Evolutionary conservation across 345 rosid species (phyloP).

Genomic region (Bruguiera gymnorhiza): DNA sequence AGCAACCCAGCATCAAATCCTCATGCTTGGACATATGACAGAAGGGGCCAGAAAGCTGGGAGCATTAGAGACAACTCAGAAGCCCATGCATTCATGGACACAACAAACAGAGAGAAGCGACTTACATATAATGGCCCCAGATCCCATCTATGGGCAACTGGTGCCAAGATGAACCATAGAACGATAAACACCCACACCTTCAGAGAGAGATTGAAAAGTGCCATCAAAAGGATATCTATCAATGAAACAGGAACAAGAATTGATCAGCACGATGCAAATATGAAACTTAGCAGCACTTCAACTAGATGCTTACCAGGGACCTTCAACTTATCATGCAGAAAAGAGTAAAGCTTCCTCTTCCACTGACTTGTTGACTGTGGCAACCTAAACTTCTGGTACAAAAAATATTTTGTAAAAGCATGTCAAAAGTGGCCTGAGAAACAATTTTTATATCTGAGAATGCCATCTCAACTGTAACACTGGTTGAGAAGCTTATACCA

Average conservation of each 20-base stretch:
- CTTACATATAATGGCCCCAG: conserved; percentile 86
- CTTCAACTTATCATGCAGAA: conserved; percentile 64
- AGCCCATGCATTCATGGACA: not conserved
- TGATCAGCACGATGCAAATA: conserved; percentile 20
- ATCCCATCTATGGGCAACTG: conserved; percentile 74
- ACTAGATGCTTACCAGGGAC: conserved; percentile 57
- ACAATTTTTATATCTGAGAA: not conserved
- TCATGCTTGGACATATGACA: too few species aligned
- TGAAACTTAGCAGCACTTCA: conserved; percentile 9
- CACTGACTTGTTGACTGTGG: conserved; percentile 66
- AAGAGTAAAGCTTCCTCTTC: conserved; percentile 62
- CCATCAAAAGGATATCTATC: conserved; percentile 76
- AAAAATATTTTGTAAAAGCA: conserved; percentile 1
- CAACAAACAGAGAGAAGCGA: conserved; percentile 15
- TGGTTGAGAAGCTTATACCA: conserved; percentile 36
- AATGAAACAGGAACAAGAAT: conserved; percentile 21
- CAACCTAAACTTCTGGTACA: conserved; percentile 65
- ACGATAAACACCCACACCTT: conserved; percentile 57
- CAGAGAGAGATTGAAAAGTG: conserved; percentile 58
- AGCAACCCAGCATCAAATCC: too few species aligned
- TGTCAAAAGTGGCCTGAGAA: not conserved
- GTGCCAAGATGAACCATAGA: conserved; percentile 80
- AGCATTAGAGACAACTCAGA: not conserved
- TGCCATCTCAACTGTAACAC: conserved; percentile 2
- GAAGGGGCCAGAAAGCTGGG: not conserved